Conservation (phyloP, 495 filamentous ascomycete genomes). For the Hyaloscypha hepaticicola region DNA sequence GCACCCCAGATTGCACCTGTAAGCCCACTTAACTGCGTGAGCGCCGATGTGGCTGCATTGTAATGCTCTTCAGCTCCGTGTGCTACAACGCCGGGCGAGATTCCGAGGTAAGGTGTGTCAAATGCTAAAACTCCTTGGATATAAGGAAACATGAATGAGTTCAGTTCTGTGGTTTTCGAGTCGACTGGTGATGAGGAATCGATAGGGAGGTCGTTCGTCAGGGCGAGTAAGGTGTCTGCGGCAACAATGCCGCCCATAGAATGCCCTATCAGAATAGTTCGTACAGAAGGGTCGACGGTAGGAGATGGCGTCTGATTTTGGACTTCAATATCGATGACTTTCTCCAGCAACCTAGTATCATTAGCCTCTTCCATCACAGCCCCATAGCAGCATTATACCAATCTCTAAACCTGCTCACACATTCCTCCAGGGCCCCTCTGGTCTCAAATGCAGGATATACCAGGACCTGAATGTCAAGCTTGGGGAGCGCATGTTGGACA, state of each 20-base stretch:
- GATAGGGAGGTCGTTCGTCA: conserved; percentile 40
- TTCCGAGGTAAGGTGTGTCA: conserved; percentile 92
- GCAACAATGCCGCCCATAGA: conserved; percentile 98
- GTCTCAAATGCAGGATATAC: conserved; percentile 94
- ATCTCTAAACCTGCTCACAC: conserved; percentile 78
- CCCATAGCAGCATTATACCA: conserved; percentile 54
- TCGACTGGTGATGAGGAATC: conserved; percentile 31
- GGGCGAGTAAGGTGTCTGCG: conserved; percentile 72
- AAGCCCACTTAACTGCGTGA: conserved; percentile 57
- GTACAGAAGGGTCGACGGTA: conserved; percentile 85
- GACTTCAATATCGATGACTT: conserved; percentile 94
- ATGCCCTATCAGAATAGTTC: conserved; percentile 82
- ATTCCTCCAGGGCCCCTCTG: conserved; percentile 77
- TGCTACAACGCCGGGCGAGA: conserved; percentile 83
- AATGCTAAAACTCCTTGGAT: conserved; percentile 89
- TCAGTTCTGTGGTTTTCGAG: conserved; percentile 13
- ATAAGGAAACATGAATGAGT: conserved; percentile 53
- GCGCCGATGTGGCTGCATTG: conserved; percentile 66
- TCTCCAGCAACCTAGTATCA: conserved; percentile 65
- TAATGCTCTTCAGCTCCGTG: conserved; percentile 87
- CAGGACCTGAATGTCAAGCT: conserved; percentile 64
- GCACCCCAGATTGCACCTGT: conserved; percentile 36
- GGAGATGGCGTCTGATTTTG: conserved; percentile 76
- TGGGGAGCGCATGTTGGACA: conserved; percentile 68
- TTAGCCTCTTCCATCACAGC: background rate